Evolutionary conservation across 2,329 filamentous ascomycete species (phyloP), one percentile per base, ranked within the genome.

Genomic region (Paecilomyces dactylethromorphus): DNA sequence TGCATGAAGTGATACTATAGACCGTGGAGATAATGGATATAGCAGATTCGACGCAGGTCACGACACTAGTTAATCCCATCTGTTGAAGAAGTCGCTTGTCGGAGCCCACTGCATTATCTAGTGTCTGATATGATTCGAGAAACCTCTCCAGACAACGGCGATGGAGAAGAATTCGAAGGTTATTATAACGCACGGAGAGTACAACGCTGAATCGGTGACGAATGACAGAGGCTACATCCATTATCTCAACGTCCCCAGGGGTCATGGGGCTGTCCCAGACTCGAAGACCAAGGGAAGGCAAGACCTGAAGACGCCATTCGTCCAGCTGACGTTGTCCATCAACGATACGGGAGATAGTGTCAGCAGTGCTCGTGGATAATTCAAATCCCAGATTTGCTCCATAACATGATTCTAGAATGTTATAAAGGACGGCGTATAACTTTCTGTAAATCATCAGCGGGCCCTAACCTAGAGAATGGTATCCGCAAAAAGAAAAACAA

Each of bases 321-420:
- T 68, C 60, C 3, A 80, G 67, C 49, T 75, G 70, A 24, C 75
- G 71, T 55, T 78, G 75, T 6, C 75, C 67, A 24, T 69, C 66
- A 8, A 79, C 69, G 1, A 79, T 67, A 2, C 71, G 68, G 0
- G 75, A 69, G 2, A 75, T 66, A 0, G 68, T 67, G 8, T 70
- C 66, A 10, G 67, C 58, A 0, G 68, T 65, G 2, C 62, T 65
- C 2, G 65, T 60, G 0, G 64, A 58, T 0, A 59, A 50, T 8
- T 69, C 71, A 29, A 69, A 72, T 5, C 74, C 78, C 1, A 81
- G 67, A 53, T 81, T 81, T 56, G 73, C 72, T 8, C 73, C 78
- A 57, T 81, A 81, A 8, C 76, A 68, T 0, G 64, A 62, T 26
- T 80, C 74, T 8, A 81, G 68, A 10, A 77, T 66, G 11, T 68